phyloP scores from a whole-genome alignment of 2,329 filamentous ascomycete species.

The Sporothrix inflata region DNA sequence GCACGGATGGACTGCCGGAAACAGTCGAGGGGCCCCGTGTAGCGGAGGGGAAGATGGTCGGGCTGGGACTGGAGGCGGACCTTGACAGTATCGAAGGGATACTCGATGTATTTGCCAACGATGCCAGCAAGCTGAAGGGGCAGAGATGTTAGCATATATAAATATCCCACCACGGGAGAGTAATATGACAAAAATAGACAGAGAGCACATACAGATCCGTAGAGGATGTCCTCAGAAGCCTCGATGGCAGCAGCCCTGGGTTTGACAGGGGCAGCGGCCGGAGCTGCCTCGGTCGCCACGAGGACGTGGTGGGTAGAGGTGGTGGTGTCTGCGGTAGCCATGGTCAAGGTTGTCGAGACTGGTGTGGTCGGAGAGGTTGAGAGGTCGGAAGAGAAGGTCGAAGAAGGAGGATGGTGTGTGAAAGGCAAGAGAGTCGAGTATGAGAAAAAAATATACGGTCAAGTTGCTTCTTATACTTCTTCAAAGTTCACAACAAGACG shows the following conservation, averaged over 20 bases:
- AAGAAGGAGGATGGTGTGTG: too few species aligned
- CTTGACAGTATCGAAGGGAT: slow-evolving; percentile 98
- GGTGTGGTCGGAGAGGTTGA: not conserved
- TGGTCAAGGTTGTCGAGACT: not conserved
- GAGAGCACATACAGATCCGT: slow-evolving; percentile 71
- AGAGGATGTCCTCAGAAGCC: slow-evolving; percentile 82
- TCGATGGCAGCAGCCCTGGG: slow-evolving; percentile 57
- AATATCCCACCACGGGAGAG: not conserved
- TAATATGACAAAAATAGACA: not conserved
- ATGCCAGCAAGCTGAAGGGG: slow-evolving; percentile 72
- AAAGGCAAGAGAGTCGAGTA: not conserved
- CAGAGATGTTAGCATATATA: slow-evolving; percentile 18
- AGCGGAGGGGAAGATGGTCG: slow-evolving; percentile 77
- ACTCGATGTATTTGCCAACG: slow-evolving; percentile 94
- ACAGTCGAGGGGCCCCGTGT: slow-evolving; percentile 87
- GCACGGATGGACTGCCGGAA: slow-evolving; percentile 81
- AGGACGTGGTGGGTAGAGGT: slow-evolving; percentile 17
- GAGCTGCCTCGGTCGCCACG: not conserved
- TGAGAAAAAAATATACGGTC: not conserved
- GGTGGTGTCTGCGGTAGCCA: slow-evolving; percentile 22
- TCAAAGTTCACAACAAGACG: slow-evolving; percentile 19
- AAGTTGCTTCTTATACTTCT: slow-evolving; percentile 6
- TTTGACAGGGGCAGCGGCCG: slow-evolving; percentile 32
- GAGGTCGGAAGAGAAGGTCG: not conserved
- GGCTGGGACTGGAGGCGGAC: slow-evolving; percentile 96